Conservation (phyloP, 495 filamentous ascomycete genomes). For the Sordaria brevicollis region DNA sequence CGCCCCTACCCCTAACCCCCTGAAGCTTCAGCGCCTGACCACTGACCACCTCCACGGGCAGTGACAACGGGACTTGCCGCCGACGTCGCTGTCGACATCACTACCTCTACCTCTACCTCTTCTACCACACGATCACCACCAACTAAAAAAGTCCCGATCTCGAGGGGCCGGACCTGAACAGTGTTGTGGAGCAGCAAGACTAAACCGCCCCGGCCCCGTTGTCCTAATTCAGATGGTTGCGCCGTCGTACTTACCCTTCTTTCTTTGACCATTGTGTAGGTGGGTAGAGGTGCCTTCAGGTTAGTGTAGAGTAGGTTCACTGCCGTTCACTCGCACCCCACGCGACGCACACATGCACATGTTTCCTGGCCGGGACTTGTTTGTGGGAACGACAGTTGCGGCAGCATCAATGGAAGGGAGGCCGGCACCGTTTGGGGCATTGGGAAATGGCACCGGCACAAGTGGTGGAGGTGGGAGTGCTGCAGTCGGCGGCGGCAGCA, state of each 20-base stretch:
- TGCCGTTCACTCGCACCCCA: too few species aligned
- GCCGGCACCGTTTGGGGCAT: not conserved
- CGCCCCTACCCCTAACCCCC: not conserved
- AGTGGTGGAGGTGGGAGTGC: too few species aligned
- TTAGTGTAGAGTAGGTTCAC: too few species aligned
- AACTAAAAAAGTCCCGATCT: not conserved
- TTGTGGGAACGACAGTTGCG: not conserved
- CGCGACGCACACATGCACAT: too few species aligned
- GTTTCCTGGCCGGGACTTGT: not conserved
- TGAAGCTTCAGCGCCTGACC: not conserved
- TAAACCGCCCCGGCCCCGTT: not conserved
- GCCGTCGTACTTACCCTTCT: not conserved
- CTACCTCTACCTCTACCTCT: too few species aligned
- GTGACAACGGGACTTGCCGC: too few species aligned
- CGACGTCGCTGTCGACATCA: not conserved
- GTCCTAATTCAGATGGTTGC: not conserved
- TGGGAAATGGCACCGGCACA: too few species aligned
- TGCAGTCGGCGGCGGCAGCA: not conserved
- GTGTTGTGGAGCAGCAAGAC: not conserved
- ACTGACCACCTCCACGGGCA: not conserved
- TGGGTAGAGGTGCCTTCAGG: too few species aligned
- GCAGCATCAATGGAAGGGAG: not conserved
- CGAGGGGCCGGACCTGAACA: not conserved
- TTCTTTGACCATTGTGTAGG: not conserved
- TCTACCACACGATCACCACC: too few species aligned